Base-by-base conservation (phyloP, 345 rosid species). In the Mercurialis annua region DNA sequence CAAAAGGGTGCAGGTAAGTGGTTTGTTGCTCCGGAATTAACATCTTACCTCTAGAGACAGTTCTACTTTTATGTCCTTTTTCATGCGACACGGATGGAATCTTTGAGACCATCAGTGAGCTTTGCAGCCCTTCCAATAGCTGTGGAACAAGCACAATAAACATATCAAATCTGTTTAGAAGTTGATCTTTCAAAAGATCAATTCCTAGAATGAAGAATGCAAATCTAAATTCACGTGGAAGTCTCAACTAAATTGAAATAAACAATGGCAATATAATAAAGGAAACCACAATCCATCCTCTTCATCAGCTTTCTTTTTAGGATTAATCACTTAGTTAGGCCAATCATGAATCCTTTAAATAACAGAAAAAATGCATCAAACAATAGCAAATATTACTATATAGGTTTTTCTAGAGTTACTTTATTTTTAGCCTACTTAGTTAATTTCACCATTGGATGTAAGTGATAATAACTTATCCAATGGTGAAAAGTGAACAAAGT, bases 81-180 rank as follows among this genome's bases (percentile, higher is more conserved):
- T 84, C 92, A 68, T 85, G 90, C n/a, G 83, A 83, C 29, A 80
- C 76, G 2, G 94, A 87, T 3, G 96, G 99, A 55, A 84, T 82
- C 80, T 92, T 92, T 10, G 90, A 81, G 69, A 85, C 81, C 77
- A 84, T 81, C 86, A 92, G 73, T 18, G 99, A 92, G 70, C 94
- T 85, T 77, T 95, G 98, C 31, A 95, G 76, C 66, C 99, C 98
- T 80, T 95, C 99, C 71, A 95, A 81, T 57, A 95, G 83, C 99
- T 95, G 83, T 46, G 21, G 15, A 67, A 49, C 4, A 57, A 57
- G 38, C n/a, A 14, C 40, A 67, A 31, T 21, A 43, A 40, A 18
- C 54, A 27, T 20, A 20, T 30, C 23, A 50, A 34, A 1, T 51
- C 55, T 64, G 31, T 62, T 2, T 31, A 27, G 43, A 26, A 9